phyloP scores from a whole-genome alignment of 1,284 basidiomycete species.

The Irpex rosettiformis region DNA sequence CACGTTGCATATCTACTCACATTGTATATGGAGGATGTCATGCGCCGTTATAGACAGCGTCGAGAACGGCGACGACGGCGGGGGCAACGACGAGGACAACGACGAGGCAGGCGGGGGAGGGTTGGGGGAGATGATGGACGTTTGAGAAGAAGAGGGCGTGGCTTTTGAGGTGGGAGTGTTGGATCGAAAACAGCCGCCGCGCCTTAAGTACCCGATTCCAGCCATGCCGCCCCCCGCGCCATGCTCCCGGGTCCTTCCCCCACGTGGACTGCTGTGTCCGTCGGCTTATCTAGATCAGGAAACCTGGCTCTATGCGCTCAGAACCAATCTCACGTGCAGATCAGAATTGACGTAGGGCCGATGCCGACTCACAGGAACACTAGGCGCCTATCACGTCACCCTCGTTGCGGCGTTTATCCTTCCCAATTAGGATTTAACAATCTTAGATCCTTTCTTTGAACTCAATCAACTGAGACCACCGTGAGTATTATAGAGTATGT shows the following conservation, averaged over 20 bases:
- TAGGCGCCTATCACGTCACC: not conserved
- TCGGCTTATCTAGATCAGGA: slow-evolving; percentile 8
- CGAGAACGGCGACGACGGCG: not conserved
- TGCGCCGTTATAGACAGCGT: not conserved
- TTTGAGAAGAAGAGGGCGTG: slow-evolving; percentile 9
- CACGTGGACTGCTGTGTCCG: slow-evolving; percentile 12
- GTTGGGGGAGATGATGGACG: slow-evolving; percentile 10
- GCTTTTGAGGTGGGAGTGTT: slow-evolving; percentile 3
- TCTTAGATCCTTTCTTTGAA: not conserved
- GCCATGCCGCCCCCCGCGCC: slow-evolving; percentile 7
- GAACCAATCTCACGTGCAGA: slow-evolving; percentile 4
- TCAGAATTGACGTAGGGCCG: slow-evolving; percentile 3
- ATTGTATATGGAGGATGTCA: slow-evolving; percentile 34
- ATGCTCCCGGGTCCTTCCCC: not conserved
- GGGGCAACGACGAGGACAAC: not conserved
- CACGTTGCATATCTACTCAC: slow-evolving; percentile 20
- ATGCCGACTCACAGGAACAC: not conserved
- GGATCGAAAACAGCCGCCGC: slow-evolving; percentile 10
- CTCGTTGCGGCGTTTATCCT: not conserved
- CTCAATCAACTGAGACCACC: not conserved
- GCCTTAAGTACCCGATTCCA: slow-evolving; percentile 11
- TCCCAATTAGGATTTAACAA: slow-evolving; percentile 4
- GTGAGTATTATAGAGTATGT: too few relatives aligned
- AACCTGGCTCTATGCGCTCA: not conserved
- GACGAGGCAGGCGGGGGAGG: slow-evolving; percentile 3